Evolutionary conservation across 2,329 filamentous ascomycete genomes (phyloP).

Genomic region (Chaetomium olivaceum): DNA sequence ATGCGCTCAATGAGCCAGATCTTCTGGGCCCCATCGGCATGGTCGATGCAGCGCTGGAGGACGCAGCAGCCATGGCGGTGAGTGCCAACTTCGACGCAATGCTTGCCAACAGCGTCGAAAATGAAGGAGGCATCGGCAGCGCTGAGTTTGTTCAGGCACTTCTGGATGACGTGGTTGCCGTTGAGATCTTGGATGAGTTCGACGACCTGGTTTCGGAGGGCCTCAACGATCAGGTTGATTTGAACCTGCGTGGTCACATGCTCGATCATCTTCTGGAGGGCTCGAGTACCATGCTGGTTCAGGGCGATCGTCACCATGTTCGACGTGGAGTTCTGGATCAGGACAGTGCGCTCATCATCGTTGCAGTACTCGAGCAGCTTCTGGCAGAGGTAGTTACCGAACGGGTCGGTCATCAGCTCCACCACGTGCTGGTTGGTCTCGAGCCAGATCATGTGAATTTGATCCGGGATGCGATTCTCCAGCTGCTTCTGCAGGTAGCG

Average conservation of each 20-base stretch:
- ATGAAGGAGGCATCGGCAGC: slow-evolving; percentile 90
- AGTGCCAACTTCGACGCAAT: slow-evolving; percentile 89
- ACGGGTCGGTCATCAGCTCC: slow-evolving; percentile 98
- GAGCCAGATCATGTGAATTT: slow-evolving; percentile 89
- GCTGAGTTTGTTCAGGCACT: slow-evolving; percentile 93
- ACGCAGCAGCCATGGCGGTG: slow-evolving; percentile 98
- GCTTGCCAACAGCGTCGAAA: slow-evolving; percentile 84
- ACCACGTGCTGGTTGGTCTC: slow-evolving; percentile 93
- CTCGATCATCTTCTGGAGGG: slow-evolving; percentile 99
- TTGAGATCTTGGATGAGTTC: slow-evolving; percentile 96
- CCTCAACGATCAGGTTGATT: slow-evolving; percentile 82
- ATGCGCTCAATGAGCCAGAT: slow-evolving; percentile 82
- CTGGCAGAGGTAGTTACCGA: slow-evolving; percentile 98
- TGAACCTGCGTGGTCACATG: slow-evolving; percentile 85
- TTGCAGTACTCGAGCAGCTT: slow-evolving; percentile 95
- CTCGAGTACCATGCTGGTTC: slow-evolving; percentile 95
- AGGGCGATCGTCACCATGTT: slow-evolving; percentile 91
- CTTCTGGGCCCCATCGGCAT: slow-evolving; percentile 89
- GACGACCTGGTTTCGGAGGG: slow-evolving; percentile 81
- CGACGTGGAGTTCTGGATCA: slow-evolving; percentile 85
- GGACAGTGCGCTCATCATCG: slow-evolving; percentile 87
- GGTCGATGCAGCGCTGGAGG: slow-evolving; percentile 95
- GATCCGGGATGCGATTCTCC: slow-evolving; percentile 80
- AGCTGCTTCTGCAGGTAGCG: slow-evolving; percentile 96
- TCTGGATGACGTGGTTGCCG: slow-evolving; percentile 98